phyloP scores from a whole-genome alignment of 2,329 filamentous ascomycete species.

The Nothophoma quercina region DNA sequence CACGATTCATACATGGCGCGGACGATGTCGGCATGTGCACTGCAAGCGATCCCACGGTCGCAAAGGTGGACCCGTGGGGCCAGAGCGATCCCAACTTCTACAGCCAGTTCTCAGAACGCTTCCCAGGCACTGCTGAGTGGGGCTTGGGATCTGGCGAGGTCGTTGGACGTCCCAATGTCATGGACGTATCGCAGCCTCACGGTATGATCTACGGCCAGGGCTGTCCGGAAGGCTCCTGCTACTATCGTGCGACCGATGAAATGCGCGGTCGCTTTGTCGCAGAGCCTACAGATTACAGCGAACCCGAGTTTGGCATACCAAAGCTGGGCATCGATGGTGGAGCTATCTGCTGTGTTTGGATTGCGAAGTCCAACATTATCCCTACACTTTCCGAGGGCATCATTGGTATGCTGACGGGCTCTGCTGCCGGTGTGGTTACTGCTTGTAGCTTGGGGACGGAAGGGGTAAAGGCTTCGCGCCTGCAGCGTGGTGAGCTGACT shows the following conservation, averaged over 20 bases:
- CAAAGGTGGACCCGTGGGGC: conserved; percentile 83
- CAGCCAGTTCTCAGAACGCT: conserved; percentile 78
- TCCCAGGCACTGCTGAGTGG: conserved; percentile 75
- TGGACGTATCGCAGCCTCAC: conserved; percentile 88
- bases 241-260: conserved; percentile 78
- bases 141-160: conserved; percentile 79
- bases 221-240: conserved; percentile 80
- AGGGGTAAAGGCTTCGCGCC: conserved; percentile 66
- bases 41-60: conserved; percentile 78
- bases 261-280: conserved; percentile 78
- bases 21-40: conserved; percentile 80
- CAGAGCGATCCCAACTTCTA: conserved; percentile 77
- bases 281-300: conserved; percentile 65
- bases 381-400: conserved; percentile 77
- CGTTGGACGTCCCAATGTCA: conserved; percentile 80
- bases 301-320: conserved; percentile 77
- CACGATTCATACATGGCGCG: conserved; percentile 83
- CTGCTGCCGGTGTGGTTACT: conserved; percentile 82
- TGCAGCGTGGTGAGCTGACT: conserved; percentile 77
- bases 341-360: conserved; percentile 82
- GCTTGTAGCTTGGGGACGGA: conserved; percentile 77
- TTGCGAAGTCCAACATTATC: conserved; percentile 80
- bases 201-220: conserved; percentile 88
- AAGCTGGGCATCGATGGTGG: conserved; percentile 74
- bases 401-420: conserved; percentile 83